A percentile compares a stretch with the other conserved stretches of the same genome.
These are phyloP conservation scores for Achaetomium macrosporum DNA, from an alignment of 2,329 filamentous ascomycete genomes.

Conservation along the genomic window DNA sequence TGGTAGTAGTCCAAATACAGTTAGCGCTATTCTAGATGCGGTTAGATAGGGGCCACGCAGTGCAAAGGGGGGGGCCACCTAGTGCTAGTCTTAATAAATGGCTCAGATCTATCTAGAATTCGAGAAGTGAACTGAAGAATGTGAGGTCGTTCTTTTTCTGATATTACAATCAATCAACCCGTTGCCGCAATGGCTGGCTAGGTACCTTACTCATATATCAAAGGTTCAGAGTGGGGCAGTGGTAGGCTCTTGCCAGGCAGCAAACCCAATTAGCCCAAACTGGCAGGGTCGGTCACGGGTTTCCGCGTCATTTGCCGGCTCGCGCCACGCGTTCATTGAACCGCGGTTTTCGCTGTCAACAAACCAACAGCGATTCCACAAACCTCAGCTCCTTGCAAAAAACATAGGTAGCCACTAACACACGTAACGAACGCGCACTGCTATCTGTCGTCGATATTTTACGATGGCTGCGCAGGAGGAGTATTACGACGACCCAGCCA, in stretches of 20 bases:
- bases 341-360: slow-evolving; percentile 17
- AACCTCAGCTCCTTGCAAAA: not conserved
- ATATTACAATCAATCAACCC: too few species aligned
- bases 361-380: slow-evolving; percentile 3
- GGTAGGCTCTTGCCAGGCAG: not conserved
- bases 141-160: too few species aligned
- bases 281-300: slow-evolving; percentile 15
- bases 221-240: too few species aligned
- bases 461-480: slow-evolving; percentile 49
- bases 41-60: too few species aligned
- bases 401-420: not conserved
- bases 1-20: too few species aligned
- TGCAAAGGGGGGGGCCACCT: too few species aligned
- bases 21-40: too few species aligned
- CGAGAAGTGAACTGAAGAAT: not conserved
- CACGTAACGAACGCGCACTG: not conserved
- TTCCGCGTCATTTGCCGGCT: slow-evolving; percentile 10
- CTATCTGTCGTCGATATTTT: not conserved
- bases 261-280: not conserved
- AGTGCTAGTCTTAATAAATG: too few species aligned
- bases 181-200: too few species aligned
- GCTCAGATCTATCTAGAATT: too few species aligned
- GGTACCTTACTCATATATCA: too few species aligned
- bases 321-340: slow-evolving; percentile 14
- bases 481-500: slow-evolving; percentile 62